Evolutionary conservation across 2,329 filamentous ascomycete species (phyloP).

Genomic region (Alternaria conjuncta): DNA sequence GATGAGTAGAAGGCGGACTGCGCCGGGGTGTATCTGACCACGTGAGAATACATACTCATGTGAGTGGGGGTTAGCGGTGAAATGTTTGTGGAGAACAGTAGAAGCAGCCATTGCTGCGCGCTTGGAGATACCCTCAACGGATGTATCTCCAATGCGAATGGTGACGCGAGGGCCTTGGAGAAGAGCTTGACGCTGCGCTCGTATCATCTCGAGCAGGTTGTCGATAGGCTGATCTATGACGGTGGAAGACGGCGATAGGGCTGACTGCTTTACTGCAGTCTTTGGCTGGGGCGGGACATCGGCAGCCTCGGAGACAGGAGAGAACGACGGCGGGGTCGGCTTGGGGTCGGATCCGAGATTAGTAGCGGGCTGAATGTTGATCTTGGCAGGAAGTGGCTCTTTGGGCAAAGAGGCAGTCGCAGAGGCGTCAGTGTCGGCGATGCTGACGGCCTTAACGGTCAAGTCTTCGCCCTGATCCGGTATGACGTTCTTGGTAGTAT

Average conservation of each 20-base stretch:
- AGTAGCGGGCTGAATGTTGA: background rate
- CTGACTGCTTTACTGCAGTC: background rate
- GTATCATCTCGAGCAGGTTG: constrained; percentile 13
- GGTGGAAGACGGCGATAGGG: background rate
- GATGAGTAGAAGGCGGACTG: constrained; percentile 9
- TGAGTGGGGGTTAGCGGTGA: constrained; percentile 9
- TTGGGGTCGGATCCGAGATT: background rate
- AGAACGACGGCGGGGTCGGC: background rate
- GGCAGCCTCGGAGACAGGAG: background rate
- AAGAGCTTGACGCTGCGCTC: constrained; percentile 8
- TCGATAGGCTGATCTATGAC: constrained; percentile 7
- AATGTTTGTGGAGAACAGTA: constrained; percentile 11
- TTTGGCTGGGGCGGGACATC: background rate
- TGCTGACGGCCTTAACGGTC: background rate
- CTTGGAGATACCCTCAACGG: constrained; percentile 9
- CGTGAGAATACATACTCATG: constrained; percentile 5
- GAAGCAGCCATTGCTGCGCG: constrained; percentile 25
- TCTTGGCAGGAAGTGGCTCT: background rate
- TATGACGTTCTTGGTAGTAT: background rate
- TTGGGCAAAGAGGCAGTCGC: background rate
- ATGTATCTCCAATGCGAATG: constrained; percentile 8
- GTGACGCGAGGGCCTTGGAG: constrained; percentile 12
- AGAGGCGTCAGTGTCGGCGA: background rate
- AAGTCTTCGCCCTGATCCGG: background rate
- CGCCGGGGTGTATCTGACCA: background rate